Evolutionary conservation across 2,329 filamentous ascomycete species (phyloP), one percentile per base, ranked within the genome.

Genomic region (Teratosphaeria nubilosa): DNA sequence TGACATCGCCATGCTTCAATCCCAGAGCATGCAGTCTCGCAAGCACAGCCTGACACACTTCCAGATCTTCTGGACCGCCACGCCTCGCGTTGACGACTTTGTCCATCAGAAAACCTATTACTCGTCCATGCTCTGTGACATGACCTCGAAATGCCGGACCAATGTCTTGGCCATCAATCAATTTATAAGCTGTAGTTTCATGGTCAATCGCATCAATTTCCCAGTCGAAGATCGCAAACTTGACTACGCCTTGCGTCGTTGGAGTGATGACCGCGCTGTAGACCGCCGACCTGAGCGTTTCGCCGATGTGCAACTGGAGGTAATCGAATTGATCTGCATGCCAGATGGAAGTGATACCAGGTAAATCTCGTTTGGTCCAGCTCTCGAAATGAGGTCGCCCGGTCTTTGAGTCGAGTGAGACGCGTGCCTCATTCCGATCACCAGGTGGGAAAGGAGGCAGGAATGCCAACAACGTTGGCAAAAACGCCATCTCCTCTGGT

Each of bases 361-460:
- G 27, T 22, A 41, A 54, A 51, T 13, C 41, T 32, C 51, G 48
- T 13, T 51, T 27, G 5, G 10, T 25, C n/a, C 30, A 22, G 13
- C 30, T 22, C 3, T 20, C 25, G 57, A 58, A 61, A 61, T 62
- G 58, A 1, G 68, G 64, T 5, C 60, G 58, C 27, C 66, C 70
- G 2, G 60, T 66, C 6, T 58, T 53, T 13, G 57, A 50, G 27
- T 72, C 59, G 41, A 64, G 62, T 25, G 67, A 63, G 50, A 78
- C 65, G 34, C 69, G 69, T 53, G 69, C 75, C 53, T 65, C 62
- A 58, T 76, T 77, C 75, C 75, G 78, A 60, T 74, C 69, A 11
- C 74, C 73, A 0, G 65, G 53, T 1, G 73, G 74, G 16, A 77
- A 71, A 4, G 66, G 63, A 3, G 75, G 74, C 10, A 78, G 67